Percentiles rank a stretch among this genome's conserved stretches.
Conservation (phyloP, 345 rosid genomes). For the Aquilaria malaccensis region DNA sequence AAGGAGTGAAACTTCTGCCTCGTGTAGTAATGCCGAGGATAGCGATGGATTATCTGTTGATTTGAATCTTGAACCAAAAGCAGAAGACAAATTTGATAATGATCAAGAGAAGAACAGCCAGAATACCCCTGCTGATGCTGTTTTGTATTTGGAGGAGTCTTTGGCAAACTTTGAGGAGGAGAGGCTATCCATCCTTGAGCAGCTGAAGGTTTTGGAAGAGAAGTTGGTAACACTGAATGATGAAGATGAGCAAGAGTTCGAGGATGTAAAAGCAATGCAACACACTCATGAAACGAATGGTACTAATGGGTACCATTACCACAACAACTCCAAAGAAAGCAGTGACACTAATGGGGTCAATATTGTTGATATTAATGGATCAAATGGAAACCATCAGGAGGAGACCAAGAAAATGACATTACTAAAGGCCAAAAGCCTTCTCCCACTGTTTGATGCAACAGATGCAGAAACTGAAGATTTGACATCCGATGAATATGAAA, state of each 20-base stretch:
- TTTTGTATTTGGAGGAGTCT: constrained; percentile 68
- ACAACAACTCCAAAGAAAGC: constrained; percentile 14
- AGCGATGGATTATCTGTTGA: constrained; percentile 51
- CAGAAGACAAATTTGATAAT: constrained; percentile 25
- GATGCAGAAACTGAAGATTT: constrained; percentile 49
- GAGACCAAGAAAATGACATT: constrained; percentile 21
- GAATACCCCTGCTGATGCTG: constrained; percentile 71
- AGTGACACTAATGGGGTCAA: constrained; percentile 35
- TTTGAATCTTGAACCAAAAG: constrained; percentile 38
- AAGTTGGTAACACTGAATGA: constrained; percentile 48
- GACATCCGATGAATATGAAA: constrained; percentile 25
- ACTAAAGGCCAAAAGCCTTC: constrained; percentile 76
- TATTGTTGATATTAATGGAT: constrained; percentile 49
- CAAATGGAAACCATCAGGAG: constrained; percentile 43
- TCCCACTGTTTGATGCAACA: constrained; percentile 74
- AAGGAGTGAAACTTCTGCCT: constrained; percentile 45
- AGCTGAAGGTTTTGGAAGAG: constrained; percentile 85
- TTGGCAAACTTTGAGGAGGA: constrained; percentile 73
- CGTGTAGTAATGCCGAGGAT: constrained; percentile 61
- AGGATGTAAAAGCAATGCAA: constrained; percentile 37
- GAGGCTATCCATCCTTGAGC: constrained; percentile 77
- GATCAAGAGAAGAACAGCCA: constrained; percentile 27
- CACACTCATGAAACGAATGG: constrained; percentile 30
- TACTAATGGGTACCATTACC: constrained; percentile 27
- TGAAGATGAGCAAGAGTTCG: constrained; percentile 44